Percentiles rank a stretch among this genome's conserved stretches.
Evolutionary conservation across 2,329 filamentous ascomycete genomes (phyloP).

Genomic region (Aspergillus piperis): DNA sequence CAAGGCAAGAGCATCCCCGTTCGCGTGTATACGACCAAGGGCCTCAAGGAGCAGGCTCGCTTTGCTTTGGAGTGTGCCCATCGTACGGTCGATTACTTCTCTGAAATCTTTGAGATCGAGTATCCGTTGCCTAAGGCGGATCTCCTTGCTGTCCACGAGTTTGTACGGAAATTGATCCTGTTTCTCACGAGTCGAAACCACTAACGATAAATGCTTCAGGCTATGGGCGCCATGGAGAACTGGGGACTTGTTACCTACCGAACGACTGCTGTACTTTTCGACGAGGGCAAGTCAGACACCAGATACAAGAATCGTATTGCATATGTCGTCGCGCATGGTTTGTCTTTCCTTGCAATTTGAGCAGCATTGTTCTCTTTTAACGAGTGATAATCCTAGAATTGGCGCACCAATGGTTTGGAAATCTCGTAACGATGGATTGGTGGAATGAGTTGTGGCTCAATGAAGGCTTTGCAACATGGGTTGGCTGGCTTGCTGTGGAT

Average conservation of each 20-base stretch:
- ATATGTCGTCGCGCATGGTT: constrained; percentile 89
- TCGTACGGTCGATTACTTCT: constrained; percentile 94
- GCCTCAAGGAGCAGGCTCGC: constrained; percentile 87
- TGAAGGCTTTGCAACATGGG: constrained; percentile 97
- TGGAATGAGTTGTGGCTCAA: constrained; percentile 94
- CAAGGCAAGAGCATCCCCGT: constrained; percentile 89
- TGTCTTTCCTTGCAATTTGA: constrained; percentile 14
- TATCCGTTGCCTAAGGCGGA: constrained; percentile 93
- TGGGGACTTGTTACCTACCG: constrained; percentile 97
- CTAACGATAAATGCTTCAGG: constrained; percentile 25
- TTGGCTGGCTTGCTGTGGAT: constrained; percentile 90
- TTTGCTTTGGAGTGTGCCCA: constrained; percentile 90
- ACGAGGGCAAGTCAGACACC: constrained; percentile 86
- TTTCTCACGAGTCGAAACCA: neutral
- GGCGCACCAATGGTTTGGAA: constrained; percentile 95
- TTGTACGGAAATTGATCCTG: constrained; percentile 58
- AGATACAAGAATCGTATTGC: constrained; percentile 91
- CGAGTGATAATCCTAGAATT: constrained; percentile 59
- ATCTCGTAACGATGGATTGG: constrained; percentile 96
- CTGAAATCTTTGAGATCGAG: constrained; percentile 87
- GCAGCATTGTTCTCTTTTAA: constrained; percentile 5
- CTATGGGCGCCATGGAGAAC: constrained; percentile 82
- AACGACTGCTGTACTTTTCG: constrained; percentile 93
- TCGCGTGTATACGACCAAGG: constrained; percentile 90
- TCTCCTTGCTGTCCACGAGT: constrained; percentile 87